Conservation (phyloP, 2,329 filamentous ascomycete genomes). For the Fusarium scirpi region DNA sequence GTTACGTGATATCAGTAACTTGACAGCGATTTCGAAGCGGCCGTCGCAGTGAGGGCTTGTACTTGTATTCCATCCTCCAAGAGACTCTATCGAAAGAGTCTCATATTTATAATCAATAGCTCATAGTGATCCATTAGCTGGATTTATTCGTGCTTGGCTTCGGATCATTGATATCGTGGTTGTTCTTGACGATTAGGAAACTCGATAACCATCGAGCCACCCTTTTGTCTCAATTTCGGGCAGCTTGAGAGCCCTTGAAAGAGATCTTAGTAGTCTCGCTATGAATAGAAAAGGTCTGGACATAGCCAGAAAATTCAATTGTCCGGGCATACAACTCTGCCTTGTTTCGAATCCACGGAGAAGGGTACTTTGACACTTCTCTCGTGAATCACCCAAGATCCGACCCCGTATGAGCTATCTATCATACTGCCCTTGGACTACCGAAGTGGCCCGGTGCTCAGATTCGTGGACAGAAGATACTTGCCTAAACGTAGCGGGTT, state of each 20-base stretch:
- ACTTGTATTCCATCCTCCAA: too few relatives aligned
- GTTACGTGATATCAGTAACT: too few relatives aligned
- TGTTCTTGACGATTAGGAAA: background rate
- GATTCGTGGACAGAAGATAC: background rate
- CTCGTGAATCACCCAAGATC: rapidly evolving
- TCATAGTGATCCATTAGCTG: background rate
- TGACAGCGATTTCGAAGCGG: too few relatives aligned
- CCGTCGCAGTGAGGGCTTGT: too few relatives aligned
- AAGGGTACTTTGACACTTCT: background rate
- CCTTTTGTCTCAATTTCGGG: background rate
- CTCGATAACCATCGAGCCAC: background rate
- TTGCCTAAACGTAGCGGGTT: background rate
- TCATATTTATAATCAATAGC: too few relatives aligned
- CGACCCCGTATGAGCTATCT: background rate
- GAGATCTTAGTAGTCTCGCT: background rate
- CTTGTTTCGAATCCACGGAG: background rate
- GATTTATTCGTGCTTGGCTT: background rate
- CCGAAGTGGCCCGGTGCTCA: background rate
- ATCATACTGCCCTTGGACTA: rapidly evolving
- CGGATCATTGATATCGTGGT: too few relatives aligned
- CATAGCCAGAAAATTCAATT: background rate
- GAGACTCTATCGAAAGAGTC: too few relatives aligned
- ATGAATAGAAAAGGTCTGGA: background rate
- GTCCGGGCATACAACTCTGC: background rate
- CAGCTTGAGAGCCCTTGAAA: background rate